These are phyloP conservation scores for Phytopythium sindhum DNA, from an alignment of 352 stramenopile genomes.

Conservation along the genomic window DNA sequence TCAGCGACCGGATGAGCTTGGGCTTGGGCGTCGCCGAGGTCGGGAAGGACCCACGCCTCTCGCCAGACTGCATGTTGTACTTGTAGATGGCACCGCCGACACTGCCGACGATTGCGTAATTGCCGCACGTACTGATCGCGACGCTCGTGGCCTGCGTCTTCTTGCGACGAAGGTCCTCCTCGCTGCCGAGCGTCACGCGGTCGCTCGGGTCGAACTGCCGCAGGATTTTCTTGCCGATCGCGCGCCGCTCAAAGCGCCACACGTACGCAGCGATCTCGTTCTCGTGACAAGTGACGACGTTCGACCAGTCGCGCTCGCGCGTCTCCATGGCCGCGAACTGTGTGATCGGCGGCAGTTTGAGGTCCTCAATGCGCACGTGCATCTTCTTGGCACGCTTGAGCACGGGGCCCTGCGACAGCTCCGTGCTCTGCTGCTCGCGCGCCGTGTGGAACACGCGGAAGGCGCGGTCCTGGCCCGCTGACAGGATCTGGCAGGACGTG, in stretches of 20 bases:
- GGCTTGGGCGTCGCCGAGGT: slow-evolving; percentile 65
- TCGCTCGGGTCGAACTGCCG: slow-evolving; percentile 81
- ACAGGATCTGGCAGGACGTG: slow-evolving; percentile 88
- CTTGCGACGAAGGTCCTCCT: slow-evolving; percentile 58
- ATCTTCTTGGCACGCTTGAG: slow-evolving; percentile 91
- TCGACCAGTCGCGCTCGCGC: slow-evolving; percentile 88
- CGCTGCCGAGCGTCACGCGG: slow-evolving; percentile 49
- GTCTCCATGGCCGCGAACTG: slow-evolving; percentile 91
- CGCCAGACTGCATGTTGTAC: slow-evolving; percentile 96
- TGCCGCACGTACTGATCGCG: slow-evolving; percentile 90
- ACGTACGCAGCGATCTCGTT: slow-evolving; percentile 93
- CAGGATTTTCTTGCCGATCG: slow-evolving; percentile 93
- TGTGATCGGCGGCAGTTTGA: slow-evolving; percentile 91
- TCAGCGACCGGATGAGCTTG: slow-evolving; percentile 62
- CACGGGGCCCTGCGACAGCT: slow-evolving; percentile 89
- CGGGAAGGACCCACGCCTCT: slow-evolving; percentile 89
- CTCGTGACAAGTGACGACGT: slow-evolving; percentile 94
- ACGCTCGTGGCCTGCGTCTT: slow-evolving; percentile 69
- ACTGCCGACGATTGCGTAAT: slow-evolving; percentile 93
- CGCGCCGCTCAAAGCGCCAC: slow-evolving; percentile 90
- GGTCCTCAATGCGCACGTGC: slow-evolving; percentile 73
- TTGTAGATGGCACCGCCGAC: slow-evolving; percentile 90
- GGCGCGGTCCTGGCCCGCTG: slow-evolving; percentile 83
- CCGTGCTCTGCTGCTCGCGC: slow-evolving; percentile 84
- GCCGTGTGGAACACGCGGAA: slow-evolving; percentile 92